Conservation (phyloP, 2,329 filamentous ascomycete genomes). For the Aspergillus sp. region DNA sequence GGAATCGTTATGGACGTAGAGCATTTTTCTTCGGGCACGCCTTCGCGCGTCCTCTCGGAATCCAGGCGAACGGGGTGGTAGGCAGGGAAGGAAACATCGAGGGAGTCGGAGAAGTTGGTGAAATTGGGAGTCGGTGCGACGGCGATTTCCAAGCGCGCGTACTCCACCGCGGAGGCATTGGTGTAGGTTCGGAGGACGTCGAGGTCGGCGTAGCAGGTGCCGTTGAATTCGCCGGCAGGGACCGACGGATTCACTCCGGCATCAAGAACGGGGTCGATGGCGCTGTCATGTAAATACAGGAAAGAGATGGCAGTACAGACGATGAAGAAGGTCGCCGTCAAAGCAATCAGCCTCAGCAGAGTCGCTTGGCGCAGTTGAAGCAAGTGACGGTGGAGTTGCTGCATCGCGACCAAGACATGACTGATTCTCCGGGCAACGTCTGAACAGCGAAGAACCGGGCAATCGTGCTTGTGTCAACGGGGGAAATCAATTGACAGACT, state of each 20-base stretch:
- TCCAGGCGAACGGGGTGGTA: conserved; percentile 19
- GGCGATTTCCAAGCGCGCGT: conserved; percentile 19
- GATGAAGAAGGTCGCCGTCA: conserved; percentile 6
- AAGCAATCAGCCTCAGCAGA: conserved; percentile 7
- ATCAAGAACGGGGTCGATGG: not conserved
- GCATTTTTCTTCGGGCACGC: conserved; percentile 14
- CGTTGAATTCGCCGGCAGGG: not conserved
- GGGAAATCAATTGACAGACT: too few relatives aligned
- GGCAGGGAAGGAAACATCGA: conserved; percentile 10
- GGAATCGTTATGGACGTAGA: conserved; percentile 16
- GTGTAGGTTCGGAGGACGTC: conserved; percentile 14
- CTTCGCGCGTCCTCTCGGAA: conserved; percentile 19
- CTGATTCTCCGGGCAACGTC: not conserved
- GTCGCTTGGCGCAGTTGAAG: conserved; percentile 10
- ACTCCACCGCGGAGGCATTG: conserved; percentile 15
- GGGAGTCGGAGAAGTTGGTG: conserved; percentile 15
- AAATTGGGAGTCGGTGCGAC: conserved; percentile 18
- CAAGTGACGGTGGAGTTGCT: conserved; percentile 12
- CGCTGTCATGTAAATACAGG: conserved; percentile 3
- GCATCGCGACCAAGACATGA: conserved; percentile 16
- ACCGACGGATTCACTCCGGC: not conserved
- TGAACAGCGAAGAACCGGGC: too few relatives aligned
- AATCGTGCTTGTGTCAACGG: too few relatives aligned
- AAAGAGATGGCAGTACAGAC: conserved; percentile 9
- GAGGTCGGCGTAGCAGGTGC: conserved; percentile 18